Evolutionary conservation across 495 filamentous ascomycete species (phyloP).

Genomic region (Tuber brumale): DNA sequence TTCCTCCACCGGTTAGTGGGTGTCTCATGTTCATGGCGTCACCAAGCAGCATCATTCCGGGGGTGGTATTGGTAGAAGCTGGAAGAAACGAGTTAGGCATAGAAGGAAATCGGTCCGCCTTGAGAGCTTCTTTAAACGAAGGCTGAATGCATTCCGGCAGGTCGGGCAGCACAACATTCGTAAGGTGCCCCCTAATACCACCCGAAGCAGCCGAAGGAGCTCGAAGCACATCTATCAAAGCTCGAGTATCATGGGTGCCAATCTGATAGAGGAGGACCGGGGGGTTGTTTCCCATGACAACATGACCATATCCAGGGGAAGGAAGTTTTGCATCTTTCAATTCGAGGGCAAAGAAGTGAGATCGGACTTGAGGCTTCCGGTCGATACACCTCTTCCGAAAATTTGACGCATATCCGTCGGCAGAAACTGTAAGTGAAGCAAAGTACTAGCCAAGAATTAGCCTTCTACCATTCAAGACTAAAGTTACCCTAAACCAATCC

Average conservation of each 20-base stretch:
- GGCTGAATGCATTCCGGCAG: constrained; percentile 68
- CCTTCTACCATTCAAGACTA: background rate
- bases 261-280: constrained; percentile 96
- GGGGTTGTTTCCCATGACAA: constrained; percentile 69
- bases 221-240: constrained; percentile 80
- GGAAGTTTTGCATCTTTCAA: constrained; percentile 80
- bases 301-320: constrained; percentile 68
- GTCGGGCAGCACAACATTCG: constrained; percentile 64
- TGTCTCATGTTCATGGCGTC: constrained; percentile 97
- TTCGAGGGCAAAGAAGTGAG: constrained; percentile 87
- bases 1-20: constrained; percentile 86
- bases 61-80: constrained; percentile 57
- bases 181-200: constrained; percentile 74
- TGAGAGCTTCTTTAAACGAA: constrained; percentile 67
- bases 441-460: constrained; percentile 58
- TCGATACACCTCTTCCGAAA: constrained; percentile 76
- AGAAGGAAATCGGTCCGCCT: constrained; percentile 58
- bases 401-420: constrained; percentile 88
- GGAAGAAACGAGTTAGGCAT: constrained; percentile 97
- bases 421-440: constrained; percentile 75
- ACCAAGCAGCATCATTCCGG: constrained; percentile 74
- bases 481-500: background rate
- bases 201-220: constrained; percentile 68
- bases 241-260: constrained; percentile 85
- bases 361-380: constrained; percentile 61